Evolutionary conservation across 2,329 filamentous ascomycete genomes (phyloP).

Genomic region (Aspergillus pseudoglaucus): DNA sequence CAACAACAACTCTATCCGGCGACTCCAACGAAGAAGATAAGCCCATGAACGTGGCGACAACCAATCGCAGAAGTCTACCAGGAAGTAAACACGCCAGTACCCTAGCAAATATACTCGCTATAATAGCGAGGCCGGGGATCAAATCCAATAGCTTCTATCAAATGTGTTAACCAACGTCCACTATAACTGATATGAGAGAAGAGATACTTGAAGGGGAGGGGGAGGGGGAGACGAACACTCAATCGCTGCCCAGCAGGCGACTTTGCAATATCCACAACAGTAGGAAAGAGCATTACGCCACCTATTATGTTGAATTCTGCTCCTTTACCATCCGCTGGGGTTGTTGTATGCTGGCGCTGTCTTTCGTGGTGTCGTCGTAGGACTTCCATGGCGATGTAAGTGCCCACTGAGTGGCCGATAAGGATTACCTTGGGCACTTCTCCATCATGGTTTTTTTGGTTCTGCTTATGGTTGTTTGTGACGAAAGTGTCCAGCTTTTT

Average conservation of each 20-base stretch:
- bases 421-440: slow-evolving; percentile 49
- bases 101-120: slow-evolving; percentile 34
- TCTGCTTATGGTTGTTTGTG: background rate
- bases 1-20: slow-evolving; percentile 33
- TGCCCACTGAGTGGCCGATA: slow-evolving; percentile 68
- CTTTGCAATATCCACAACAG: slow-evolving; percentile 62
- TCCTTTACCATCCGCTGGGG: background rate
- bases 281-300: slow-evolving; percentile 66
- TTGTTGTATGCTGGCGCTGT: background rate
- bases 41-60: slow-evolving; percentile 39
- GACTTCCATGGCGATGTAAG: slow-evolving; percentile 65
- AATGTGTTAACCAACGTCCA: background rate
- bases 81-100: slow-evolving; percentile 41
- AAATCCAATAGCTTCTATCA: slow-evolving; percentile 22
- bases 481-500: slow-evolving; percentile 37
- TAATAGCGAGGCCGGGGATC: slow-evolving; percentile 32
- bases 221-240: slow-evolving; percentile 19
- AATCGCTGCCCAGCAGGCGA: slow-evolving; percentile 56
- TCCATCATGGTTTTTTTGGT: background rate
- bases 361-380: slow-evolving; percentile 51
- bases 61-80: slow-evolving; percentile 27
- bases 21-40: slow-evolving; percentile 16
- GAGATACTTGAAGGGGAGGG: no score
- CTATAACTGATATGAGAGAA: background rate
- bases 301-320: slow-evolving; percentile 35